phyloP scores from a whole-genome alignment of 306 rosid species.

The Senna siamea region DNA sequence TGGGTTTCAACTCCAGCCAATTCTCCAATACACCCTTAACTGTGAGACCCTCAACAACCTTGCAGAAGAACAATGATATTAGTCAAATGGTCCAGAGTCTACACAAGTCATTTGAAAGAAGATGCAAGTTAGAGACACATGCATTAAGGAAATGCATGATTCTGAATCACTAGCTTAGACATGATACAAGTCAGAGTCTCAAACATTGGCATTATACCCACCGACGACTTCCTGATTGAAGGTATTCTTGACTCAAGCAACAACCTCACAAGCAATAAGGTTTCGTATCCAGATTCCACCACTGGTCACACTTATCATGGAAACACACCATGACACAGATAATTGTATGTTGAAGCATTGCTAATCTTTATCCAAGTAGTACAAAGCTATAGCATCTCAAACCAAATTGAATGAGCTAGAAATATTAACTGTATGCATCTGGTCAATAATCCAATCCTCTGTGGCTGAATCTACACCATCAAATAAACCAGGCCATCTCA shows the following conservation, averaged over 20 bases:
- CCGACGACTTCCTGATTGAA: conserved; percentile 73
- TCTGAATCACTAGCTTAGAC: conserved; percentile 19
- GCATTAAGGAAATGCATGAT: not conserved
- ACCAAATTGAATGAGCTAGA: not conserved
- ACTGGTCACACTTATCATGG: conserved; percentile 78
- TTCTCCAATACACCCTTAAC: conserved; percentile 75
- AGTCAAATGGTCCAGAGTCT: conserved; percentile 19
- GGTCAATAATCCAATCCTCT: conserved; percentile 79
- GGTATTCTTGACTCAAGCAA: conserved; percentile 74
- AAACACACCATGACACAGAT: not conserved
- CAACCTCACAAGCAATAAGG: conserved; percentile 80
- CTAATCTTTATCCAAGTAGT: conserved; percentile 23
- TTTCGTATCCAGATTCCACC: conserved; percentile 96
- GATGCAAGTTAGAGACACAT: conserved; percentile 37
- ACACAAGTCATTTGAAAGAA: conserved; percentile 16
- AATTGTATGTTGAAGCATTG: too few species aligned
- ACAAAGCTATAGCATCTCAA: conserved; percentile 25
- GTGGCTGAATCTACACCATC: conserved; percentile 61
- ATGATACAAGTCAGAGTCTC: not conserved
- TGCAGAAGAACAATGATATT: conserved; percentile 49
- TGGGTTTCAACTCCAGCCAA: conserved; percentile 72
- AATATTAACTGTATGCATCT: conserved; percentile 71
- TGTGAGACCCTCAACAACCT: conserved; percentile 82
- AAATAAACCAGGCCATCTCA: conserved; percentile 78
- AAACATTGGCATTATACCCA: conserved; percentile 41